Evolutionary conservation across 441 rosid genomes (phyloP).

Genomic region (Daphne laureola): DNA sequence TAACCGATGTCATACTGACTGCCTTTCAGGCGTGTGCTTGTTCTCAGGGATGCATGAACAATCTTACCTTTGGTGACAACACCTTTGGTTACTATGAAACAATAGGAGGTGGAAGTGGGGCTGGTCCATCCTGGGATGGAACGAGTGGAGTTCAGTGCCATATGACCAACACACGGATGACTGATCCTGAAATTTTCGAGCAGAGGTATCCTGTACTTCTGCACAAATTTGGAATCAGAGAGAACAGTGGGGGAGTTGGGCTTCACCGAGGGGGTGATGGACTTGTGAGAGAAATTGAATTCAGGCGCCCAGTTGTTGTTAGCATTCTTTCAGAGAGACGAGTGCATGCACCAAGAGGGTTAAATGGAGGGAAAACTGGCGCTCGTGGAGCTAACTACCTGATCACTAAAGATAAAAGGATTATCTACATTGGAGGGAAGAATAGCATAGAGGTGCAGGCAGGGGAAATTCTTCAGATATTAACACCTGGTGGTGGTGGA

Average conservation of each 20-base stretch:
- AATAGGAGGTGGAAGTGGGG: slow-evolving; percentile 91
- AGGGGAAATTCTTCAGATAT: slow-evolving; percentile 75
- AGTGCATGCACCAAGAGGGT: slow-evolving; percentile 78
- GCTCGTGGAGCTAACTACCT: slow-evolving; percentile 77
- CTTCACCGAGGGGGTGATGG: slow-evolving; percentile 78
- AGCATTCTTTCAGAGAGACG: slow-evolving; percentile 96
- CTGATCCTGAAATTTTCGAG: slow-evolving; percentile 95
- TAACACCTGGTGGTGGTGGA: slow-evolving; percentile 93
- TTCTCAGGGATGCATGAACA: slow-evolving; percentile 96
- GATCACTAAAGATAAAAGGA: slow-evolving; percentile 47
- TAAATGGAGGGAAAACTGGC: slow-evolving; percentile 70
- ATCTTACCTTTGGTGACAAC: slow-evolving; percentile 85
- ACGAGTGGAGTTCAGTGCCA: slow-evolving; percentile 95
- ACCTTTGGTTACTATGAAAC: slow-evolving; percentile 92
- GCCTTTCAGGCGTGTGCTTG: slow-evolving; percentile 96
- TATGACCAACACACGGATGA: slow-evolving; percentile 96
- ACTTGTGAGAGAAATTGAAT: slow-evolving; percentile 80
- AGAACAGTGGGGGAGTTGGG: slow-evolving; percentile 79
- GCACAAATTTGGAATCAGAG: slow-evolving; percentile 73
- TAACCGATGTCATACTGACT: slow-evolving; percentile 76
- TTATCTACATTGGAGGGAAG: slow-evolving; percentile 77
- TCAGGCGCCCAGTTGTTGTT: slow-evolving; percentile 63
- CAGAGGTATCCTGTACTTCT: slow-evolving; percentile 87
- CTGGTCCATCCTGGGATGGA: slow-evolving; percentile 86
- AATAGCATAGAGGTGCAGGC: slow-evolving; percentile 65